phyloP scores from a whole-genome alignment of 495 filamentous ascomycete genomes.

The Jackrogersella minutella region DNA sequence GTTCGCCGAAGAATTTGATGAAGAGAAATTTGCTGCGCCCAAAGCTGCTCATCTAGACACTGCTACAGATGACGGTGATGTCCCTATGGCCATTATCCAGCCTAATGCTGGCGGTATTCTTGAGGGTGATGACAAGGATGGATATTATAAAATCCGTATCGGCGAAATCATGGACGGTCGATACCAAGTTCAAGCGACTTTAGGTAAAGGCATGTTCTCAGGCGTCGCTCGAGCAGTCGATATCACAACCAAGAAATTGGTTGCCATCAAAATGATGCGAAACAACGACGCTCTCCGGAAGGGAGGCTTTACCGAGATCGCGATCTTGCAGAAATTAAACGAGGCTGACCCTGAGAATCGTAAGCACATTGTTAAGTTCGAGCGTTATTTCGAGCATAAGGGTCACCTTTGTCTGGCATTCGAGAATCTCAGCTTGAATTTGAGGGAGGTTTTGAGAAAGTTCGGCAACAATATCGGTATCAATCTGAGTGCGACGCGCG shows the following conservation, averaged over 20 bases:
- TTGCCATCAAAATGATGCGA: slow-evolving; percentile 93
- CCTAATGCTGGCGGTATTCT: slow-evolving; percentile 78
- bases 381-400: slow-evolving; percentile 91
- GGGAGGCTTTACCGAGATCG: slow-evolving; percentile 93
- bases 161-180: slow-evolving; percentile 88
- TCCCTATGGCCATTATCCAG: slow-evolving; percentile 48
- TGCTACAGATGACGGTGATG: slow-evolving; percentile 45
- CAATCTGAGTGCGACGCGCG: slow-evolving; percentile 82
- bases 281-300: slow-evolving; percentile 94
- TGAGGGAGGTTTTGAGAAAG: slow-evolving; percentile 95
- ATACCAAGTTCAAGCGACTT: slow-evolving; percentile 83
- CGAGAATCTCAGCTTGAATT: slow-evolving; percentile 91
- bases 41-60: slow-evolving; percentile 53
- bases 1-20: slow-evolving; percentile 90
- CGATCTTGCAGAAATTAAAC: slow-evolving; percentile 83
- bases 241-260: slow-evolving; percentile 70
- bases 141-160: slow-evolving; percentile 91
- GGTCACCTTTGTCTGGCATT: slow-evolving; percentile 95
- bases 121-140: slow-evolving; percentile 92
- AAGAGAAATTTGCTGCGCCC: slow-evolving; percentile 83
- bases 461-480: slow-evolving; percentile 94
- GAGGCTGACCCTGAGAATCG: slow-evolving; percentile 87
- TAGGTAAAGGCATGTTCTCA: slow-evolving; percentile 97
- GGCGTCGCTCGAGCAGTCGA: slow-evolving; percentile 93
- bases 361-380: slow-evolving; percentile 88